A percentile compares a stretch with the other conserved stretches of the same genome.
phyloP scores from a whole-genome alignment of 768 basidiomycete species.

The Pluteus cervinus region DNA sequence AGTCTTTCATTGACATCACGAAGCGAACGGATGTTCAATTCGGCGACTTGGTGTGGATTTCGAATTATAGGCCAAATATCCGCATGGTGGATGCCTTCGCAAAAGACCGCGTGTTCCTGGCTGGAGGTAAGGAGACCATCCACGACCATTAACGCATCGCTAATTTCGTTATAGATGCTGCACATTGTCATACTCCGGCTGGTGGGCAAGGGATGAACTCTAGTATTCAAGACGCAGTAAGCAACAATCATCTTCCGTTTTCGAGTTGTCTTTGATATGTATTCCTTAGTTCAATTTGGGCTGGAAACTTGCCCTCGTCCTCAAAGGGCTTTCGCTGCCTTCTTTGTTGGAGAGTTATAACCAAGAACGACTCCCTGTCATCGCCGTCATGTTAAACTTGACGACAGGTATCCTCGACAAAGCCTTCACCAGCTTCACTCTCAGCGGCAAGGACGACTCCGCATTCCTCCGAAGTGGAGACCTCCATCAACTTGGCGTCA shows the following conservation, averaged over 20 bases:
- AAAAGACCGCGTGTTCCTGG: conserved; percentile 38
- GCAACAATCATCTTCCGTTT: conserved; percentile 6
- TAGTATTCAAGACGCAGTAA: conserved; percentile 31
- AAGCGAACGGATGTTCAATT: conserved; percentile 24
- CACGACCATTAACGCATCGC: neutral
- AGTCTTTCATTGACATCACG: conserved; percentile 19
- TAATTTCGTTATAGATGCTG: conserved; percentile 30
- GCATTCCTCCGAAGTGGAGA: conserved; percentile 11
- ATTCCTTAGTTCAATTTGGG: conserved; percentile 30
- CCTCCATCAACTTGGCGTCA: conserved; percentile 34
- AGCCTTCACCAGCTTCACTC: too few relatives aligned
- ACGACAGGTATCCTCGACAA: conserved; percentile 24
- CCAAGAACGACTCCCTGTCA: conserved; percentile 39
- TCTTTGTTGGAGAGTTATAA: conserved; percentile 34
- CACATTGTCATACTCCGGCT: conserved; percentile 38
- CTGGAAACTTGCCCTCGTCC: conserved; percentile 40
- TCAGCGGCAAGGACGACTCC: conserved; percentile 8
- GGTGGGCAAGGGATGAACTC: conserved; percentile 39
- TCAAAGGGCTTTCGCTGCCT: conserved; percentile 26
- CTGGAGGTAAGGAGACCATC: conserved; percentile 30
- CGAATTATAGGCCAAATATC: conserved; percentile 37
- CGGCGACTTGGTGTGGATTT: conserved; percentile 17
- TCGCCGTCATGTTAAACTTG: conserved; percentile 36
- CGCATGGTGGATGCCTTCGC: conserved; percentile 39
- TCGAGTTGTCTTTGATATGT: neutral